Conservation (phyloP, 2,329 filamentous ascomycete genomes). For the Hypoxylon rubiginosum region DNA sequence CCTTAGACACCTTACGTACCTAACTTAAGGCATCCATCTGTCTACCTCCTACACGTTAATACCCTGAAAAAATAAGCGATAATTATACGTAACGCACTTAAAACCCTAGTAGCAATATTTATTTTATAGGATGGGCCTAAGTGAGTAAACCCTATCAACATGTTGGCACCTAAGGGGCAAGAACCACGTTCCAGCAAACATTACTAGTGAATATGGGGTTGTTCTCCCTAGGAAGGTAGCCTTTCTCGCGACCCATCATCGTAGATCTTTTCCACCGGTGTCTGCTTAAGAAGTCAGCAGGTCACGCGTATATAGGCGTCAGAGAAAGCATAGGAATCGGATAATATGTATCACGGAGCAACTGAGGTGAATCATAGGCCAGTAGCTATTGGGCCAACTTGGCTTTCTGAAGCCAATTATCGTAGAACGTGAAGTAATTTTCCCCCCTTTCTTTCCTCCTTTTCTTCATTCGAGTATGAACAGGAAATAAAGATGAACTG, state of each 20-base stretch:
- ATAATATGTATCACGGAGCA: not conserved
- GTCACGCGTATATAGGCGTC: not conserved
- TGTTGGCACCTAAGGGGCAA: too few species aligned
- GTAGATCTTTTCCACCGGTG: constrained; percentile 30
- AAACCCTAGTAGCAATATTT: too few species aligned
- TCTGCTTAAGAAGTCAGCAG: constrained; percentile 22
- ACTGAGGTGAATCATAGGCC: not conserved
- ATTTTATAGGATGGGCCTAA: too few species aligned
- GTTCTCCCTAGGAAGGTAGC: constrained; percentile 1
- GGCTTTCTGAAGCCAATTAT: not conserved
- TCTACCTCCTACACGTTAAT: too few species aligned
- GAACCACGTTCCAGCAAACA: not conserved
- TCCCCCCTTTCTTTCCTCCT: too few species aligned
- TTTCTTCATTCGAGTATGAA: not conserved
- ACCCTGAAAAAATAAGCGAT: too few species aligned
- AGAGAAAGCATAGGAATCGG: not conserved
- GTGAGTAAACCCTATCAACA: too few species aligned
- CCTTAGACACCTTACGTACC: too few species aligned
- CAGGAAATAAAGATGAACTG: constrained; percentile 10
- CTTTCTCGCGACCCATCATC: constrained; percentile 30
- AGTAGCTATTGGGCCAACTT: not conserved
- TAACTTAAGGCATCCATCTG: too few species aligned
- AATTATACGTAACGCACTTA: too few species aligned
- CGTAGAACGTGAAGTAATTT: too few species aligned
- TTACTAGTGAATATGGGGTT: not conserved